Evolutionary conservation across 139 green algal species (phyloP).

Genomic region (Parachlorella kessleri): DNA sequence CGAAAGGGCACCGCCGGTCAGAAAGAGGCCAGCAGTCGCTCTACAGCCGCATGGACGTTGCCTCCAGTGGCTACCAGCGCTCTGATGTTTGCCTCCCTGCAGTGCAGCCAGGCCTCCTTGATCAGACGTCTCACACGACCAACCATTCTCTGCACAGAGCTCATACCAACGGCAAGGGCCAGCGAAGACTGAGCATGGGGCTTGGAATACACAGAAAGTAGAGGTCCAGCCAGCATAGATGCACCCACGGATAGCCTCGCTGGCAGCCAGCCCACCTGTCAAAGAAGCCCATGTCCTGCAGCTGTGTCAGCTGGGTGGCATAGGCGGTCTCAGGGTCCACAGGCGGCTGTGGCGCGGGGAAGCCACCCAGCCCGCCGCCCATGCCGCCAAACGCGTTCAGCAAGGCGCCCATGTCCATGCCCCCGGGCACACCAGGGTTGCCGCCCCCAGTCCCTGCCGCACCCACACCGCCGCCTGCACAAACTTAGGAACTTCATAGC

Average conservation of each 20-base stretch:
- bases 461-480: no score
- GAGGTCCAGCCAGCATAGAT: no score
- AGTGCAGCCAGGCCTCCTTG: no score
- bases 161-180: no score
- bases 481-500: no score
- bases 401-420: conserved; percentile 28
- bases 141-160: no score
- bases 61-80: conserved; percentile 75
- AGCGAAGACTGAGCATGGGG: no score
- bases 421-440: not conserved
- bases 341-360: conserved; percentile 40
- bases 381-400: conserved; percentile 19
- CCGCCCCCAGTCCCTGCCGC: not conserved
- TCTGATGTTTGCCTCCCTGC: conserved; percentile 58
- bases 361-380: conserved; percentile 37
- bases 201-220: no score
- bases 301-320: conserved; percentile 86
- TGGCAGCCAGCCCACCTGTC: conserved; percentile 62
- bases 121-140: no score
- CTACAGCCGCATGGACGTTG: conserved; percentile 91
- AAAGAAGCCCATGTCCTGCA: conserved; percentile 96
- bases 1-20: not conserved
- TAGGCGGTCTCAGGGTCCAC: conserved; percentile 76
- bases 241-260: no score
- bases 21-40: conserved; percentile 68